Base-by-base conservation (phyloP, 2,329 filamentous ascomycete genomes). In the Sordariomycetes sp. region DNA sequence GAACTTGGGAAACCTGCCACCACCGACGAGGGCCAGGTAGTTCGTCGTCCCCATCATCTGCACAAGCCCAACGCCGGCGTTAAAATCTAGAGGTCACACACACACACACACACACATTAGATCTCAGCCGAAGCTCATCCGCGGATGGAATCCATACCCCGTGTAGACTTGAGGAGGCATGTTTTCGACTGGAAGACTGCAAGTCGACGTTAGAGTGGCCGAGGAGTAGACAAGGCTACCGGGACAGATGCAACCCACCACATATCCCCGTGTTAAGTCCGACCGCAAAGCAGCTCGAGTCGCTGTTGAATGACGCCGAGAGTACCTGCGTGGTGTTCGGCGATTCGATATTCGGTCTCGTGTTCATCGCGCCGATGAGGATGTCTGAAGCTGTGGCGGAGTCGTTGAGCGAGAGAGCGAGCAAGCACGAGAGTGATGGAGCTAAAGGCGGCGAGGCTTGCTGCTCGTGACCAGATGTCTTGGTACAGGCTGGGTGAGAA, bases 31-130 rank as follows among this genome's bases (percentile, higher is more conserved):
- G 32, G 89, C 92, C 39, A 96, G 77, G 68, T 91, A 95, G 72
- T 92, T 91, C 56, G 89, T 85, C 63, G 84, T 87, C 52, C 87
- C 88, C 68, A 96, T 84, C 88, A 96, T 94, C 69, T 90, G 86
- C 28, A 86, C 88, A 48, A 89, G 77, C 48, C 87, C 89, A 61
- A 96, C 84, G 53, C 90, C 90, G 20, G 86, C 89, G 67, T 87
- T 88, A 73, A 90, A 89, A 64, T 88, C 85, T 86, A 60, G 52
- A 12, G 28, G 25, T 28, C 28, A 12, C 8, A 17, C n/a, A n/a
- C n/a, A n/a, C n/a, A n/a, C n/a, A n/a, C n/a, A n/a, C n/a, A n/a
- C n/a, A n/a, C n/a, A 24, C 39, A 25, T 42, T 50, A 50, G 45
- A n/a, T 24, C 22, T 24, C 20, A 10, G 45, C 20, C 5, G 3